A percentile compares a stretch with the other conserved stretches of the same genome.
These are phyloP conservation scores for Plasmodium reichenowi DNA, from an alignment of 169 alveolate species.

Conservation along the genomic window DNA sequence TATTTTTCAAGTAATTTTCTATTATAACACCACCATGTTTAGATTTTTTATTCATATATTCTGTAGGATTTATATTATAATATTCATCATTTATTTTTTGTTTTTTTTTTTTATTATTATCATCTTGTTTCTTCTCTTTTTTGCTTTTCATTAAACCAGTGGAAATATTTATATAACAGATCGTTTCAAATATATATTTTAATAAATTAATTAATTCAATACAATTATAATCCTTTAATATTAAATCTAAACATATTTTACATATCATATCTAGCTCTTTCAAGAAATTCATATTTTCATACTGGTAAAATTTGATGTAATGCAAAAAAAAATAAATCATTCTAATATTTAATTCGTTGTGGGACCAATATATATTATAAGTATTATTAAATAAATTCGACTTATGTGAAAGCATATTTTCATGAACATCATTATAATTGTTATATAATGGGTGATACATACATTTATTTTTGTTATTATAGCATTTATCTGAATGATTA, in stretches of 20 bases:
- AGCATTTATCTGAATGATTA: too few relatives aligned
- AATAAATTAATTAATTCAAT: slow-evolving; percentile 26
- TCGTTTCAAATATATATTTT: slow-evolving; percentile 38
- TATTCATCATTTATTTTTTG: not conserved
- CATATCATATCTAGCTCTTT: slow-evolving; percentile 36
- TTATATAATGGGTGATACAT: not conserved
- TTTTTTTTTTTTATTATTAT: not conserved
- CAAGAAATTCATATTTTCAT: slow-evolving; percentile 14
- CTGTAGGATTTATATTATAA: too few relatives aligned
- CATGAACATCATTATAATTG: slow-evolving; percentile 8
- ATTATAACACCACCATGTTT: not conserved
- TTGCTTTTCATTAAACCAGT: slow-evolving; percentile 6
- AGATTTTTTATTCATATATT: not conserved
- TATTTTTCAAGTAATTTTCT: not conserved
- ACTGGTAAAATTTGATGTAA: slow-evolving; percentile 24
- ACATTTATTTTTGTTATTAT: too few relatives aligned
- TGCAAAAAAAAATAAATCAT: slow-evolving; percentile 34
- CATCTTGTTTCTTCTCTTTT: not conserved
- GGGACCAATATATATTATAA: slow-evolving; percentile 34
- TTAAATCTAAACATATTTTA: slow-evolving; percentile 54
- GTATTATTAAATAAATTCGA: slow-evolving; percentile 38
- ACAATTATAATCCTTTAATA: slow-evolving; percentile 54
- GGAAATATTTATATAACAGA: slow-evolving; percentile 26
- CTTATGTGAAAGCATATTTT: slow-evolving; percentile 44
- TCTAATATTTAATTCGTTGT: slow-evolving; percentile 48